Base-by-base conservation (phyloP, 2,329 filamentous ascomycete species). In the Xylaria multiplex region DNA sequence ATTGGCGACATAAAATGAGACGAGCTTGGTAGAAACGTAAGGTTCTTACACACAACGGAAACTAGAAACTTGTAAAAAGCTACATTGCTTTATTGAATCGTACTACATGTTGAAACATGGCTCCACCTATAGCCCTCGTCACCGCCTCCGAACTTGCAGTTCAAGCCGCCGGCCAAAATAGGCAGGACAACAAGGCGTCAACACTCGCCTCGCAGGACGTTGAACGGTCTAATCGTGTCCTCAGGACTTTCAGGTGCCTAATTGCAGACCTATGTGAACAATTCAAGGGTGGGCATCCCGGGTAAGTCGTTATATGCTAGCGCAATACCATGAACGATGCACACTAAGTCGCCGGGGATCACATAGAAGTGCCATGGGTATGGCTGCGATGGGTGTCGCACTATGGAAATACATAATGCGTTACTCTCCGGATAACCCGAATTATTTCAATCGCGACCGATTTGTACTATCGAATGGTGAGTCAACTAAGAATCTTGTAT, bases 231-330 rank as follows among this genome's bases (percentile, higher is more conserved):
- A 30, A 62, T 16, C 59, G 14, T 40, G 86, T 89, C 1, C 77
- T 91, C 57, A 84, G 83, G 70, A 86, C 85, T 6, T 90, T 90
- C 73, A 81, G 89, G 61, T 79, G 85, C 56, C 78, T 91, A 35
- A 88, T 91, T 65, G 88, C 89, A 50, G 90, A 92, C 74, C 78
- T 92, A 2, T 91, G 88, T 72, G 84, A 91, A 74, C 89, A 91
- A 69, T 92, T 90, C 77, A 86, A 86, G 68, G 88, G 88, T 42
- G 90, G 90, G 0, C 90, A 91, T 73, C 89, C 89, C 19, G 89
- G 89, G 85, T 89, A 80, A 71, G 81, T 65, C 32, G 14, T 24
- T 19, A 45, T 8, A 43, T 61, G 16, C 57, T 30, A 2, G 40
- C 55, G 22, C 16, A 11, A 57, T 22, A 42, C 13, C 46, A 43